Conservation (phyloP, 164 flowering plant genomes). For the Nymphaea colorata region DNA sequence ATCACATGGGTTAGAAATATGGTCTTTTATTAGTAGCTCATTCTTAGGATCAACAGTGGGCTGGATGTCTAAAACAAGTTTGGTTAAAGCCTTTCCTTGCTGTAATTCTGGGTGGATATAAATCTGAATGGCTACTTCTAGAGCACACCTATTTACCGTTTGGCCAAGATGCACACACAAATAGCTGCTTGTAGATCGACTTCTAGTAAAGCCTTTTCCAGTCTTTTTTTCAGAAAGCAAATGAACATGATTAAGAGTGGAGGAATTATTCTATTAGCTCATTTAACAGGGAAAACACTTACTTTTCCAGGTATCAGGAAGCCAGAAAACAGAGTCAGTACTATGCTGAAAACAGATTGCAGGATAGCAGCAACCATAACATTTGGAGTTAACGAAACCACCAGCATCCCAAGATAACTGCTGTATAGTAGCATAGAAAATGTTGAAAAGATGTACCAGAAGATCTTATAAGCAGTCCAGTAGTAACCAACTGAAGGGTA, state of each 20-base stretch:
- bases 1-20: too few relatives aligned
- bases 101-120: too few relatives aligned
- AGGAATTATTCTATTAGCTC: too few relatives aligned
- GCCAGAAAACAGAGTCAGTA: conserved; percentile 36
- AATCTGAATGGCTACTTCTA: too few relatives aligned
- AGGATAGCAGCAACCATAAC: conserved; percentile 24
- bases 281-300: conserved; percentile 2
- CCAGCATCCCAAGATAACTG: conserved; percentile 29
- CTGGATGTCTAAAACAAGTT: too few relatives aligned
- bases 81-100: too few relatives aligned
- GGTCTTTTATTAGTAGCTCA: too few relatives aligned
- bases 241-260: neutral
- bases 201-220: too few relatives aligned
- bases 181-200: too few relatives aligned
- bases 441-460: conserved; percentile 26
- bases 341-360: conserved; percentile 21
- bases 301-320: conserved; percentile 39
- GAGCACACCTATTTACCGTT: too few relatives aligned
- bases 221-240: neutral
- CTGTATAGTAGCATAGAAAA: conserved; percentile 25
- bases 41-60: too few relatives aligned
- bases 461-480: conserved; percentile 23
- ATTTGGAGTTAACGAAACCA: conserved; percentile 24
- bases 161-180: too few relatives aligned
- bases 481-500: conserved; percentile 28